Base-by-base conservation (phyloP, 257 asterid genomes). In the Sherardia arvensis region DNA sequence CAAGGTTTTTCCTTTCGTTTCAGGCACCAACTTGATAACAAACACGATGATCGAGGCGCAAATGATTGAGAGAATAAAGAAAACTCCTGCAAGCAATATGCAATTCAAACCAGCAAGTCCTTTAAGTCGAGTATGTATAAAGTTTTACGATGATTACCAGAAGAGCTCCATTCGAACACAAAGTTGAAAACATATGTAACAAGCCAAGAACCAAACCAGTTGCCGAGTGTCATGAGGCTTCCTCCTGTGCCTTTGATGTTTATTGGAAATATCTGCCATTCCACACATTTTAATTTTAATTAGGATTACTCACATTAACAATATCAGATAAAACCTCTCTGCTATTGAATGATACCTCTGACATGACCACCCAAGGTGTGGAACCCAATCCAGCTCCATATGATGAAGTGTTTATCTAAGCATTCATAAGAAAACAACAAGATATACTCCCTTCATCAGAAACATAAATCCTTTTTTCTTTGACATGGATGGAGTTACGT, bases 351-450 rank as follows among this genome's bases (percentile, higher is more conserved):
- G 2, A 5, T 49, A 92, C 99, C 97, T 92, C 97, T 0, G 97
- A 89, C 97, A 87, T 89, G 54, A 92, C 83, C 61, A 92, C 95
- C 99, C 99, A 89, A 15, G 99, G 99, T 22, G 89, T 83, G 29
- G 87, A 94, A 49, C 99, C 91, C 95, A 89, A 78, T 61, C 97
- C 97, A 25, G 83, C 84, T 18, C 87, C 77, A 68, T 80, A 81
- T 7, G 66, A 73, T 65, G 79, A 61, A 10, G 78, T 66, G 66
- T 65, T 73, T 55, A 77, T 55, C 81, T 77, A 68, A 30, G 47
- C 62, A 49, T 53, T 25, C 9, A 38, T 27, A 36, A 23, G 34
- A 26, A 59, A 28, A 56, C 63, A 45, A 17, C 15, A 4, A 11
- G 3, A 51, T 51, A 20, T 7, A n/a, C 1, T 45, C n/a, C n/a